Evolutionary conservation across 2,329 filamentous ascomycete genomes (phyloP).

Genomic region (Verticillium dahliae): DNA sequence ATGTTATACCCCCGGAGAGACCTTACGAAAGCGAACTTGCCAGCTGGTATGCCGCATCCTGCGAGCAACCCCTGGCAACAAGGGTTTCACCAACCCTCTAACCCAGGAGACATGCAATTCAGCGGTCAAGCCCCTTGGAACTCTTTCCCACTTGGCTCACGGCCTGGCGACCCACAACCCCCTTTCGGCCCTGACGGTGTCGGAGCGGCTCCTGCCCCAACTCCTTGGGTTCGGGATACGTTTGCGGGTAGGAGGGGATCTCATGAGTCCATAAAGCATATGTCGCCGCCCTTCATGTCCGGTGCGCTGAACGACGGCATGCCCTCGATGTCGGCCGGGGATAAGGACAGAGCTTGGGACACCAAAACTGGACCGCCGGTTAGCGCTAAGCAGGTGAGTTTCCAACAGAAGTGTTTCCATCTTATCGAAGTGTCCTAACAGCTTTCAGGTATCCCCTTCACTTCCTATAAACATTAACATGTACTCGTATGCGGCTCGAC

Average conservation of each 20-base stretch:
- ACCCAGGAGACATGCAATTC: conserved; percentile 7
- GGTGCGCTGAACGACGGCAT: background rate
- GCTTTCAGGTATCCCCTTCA: background rate
- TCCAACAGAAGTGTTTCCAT: background rate
- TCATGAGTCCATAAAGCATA: background rate
- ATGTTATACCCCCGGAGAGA: conserved; percentile 37
- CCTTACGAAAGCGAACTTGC: conserved; percentile 22
- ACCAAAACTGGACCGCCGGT: background rate
- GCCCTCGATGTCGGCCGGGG: background rate
- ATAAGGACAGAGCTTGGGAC: conserved; percentile 7
- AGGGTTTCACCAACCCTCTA: conserved; percentile 24
- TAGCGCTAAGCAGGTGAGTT: background rate
- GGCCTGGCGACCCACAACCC: conserved; percentile 5
- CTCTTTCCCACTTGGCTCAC: background rate
- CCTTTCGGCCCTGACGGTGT: background rate
- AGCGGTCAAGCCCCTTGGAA: conserved; percentile 8
- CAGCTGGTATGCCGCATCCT: conserved; percentile 36
- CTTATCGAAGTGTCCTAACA: background rate
- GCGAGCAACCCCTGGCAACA: conserved; percentile 34
- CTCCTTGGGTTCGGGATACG: background rate
- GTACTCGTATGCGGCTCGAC: background rate
- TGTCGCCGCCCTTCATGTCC: background rate
- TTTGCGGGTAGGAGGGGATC: background rate
- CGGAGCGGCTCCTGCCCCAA: background rate
- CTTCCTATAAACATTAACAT: conserved; percentile 1